These are phyloP conservation scores for Plenodomus biglobosus DNA, from an alignment of 2,329 filamentous ascomycete species.

Conservation along the genomic window DNA sequence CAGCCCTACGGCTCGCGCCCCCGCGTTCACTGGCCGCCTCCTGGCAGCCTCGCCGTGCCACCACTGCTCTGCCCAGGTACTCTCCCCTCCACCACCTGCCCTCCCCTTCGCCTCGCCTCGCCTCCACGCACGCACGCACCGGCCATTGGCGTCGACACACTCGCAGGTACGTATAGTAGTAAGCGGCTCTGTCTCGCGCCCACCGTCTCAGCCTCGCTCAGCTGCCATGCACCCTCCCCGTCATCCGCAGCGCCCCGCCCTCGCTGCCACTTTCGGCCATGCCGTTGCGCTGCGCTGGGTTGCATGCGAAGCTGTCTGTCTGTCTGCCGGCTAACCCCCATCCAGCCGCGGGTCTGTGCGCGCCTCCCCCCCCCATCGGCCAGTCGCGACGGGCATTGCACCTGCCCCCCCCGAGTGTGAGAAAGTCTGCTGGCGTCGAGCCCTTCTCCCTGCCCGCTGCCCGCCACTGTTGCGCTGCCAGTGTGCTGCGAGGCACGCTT, in stretches of 20 bases:
- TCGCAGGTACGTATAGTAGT: too few species aligned
- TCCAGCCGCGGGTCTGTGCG: slow-evolving; percentile 14
- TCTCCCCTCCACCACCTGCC: neutral
- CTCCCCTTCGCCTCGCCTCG: neutral
- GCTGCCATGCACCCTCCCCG: too few species aligned
- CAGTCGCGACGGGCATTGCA: slow-evolving; percentile 18
- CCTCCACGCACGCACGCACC: too few species aligned
- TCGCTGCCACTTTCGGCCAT: slow-evolving; percentile 31
- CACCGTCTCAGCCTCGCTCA: too few species aligned
- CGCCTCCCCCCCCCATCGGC: slow-evolving; percentile 11
- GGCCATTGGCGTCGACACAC: neutral
- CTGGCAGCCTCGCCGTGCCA: neutral
- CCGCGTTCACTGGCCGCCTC: neutral
- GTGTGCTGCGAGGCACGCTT: slow-evolving; percentile 30
- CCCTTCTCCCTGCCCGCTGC: too few species aligned
- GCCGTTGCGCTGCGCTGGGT: slow-evolving; percentile 18
- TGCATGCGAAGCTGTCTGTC: too few species aligned
- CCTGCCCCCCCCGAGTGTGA: slow-evolving; percentile 11
- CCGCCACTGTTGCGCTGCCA: slow-evolving; percentile 34
- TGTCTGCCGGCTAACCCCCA: slow-evolving; percentile 16
- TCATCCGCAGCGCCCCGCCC: neutral
- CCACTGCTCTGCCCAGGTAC: neutral
- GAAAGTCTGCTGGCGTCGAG: too few species aligned
- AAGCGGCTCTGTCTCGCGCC: too few species aligned
- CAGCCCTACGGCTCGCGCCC: neutral